Base-by-base conservation (phyloP, 306 rosid genomes). In the Corylus avellana region DNA sequence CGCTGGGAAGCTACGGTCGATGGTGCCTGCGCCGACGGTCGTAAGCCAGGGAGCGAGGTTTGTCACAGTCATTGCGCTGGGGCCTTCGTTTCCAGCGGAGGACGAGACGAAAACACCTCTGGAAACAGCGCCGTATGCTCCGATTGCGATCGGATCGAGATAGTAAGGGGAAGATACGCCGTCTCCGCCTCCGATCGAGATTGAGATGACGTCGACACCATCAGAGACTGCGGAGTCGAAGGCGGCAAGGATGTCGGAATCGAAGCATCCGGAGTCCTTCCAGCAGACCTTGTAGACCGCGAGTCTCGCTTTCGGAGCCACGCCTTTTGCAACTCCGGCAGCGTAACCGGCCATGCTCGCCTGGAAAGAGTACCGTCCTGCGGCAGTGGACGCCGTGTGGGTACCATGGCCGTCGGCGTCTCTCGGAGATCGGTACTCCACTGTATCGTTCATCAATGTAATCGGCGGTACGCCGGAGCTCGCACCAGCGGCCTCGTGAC, bases 391-490 rank as follows among this genome's bases (percentile, higher is more conserved):
- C 0, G 98, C 98, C 4, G 98, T 94, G 81, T 94, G 98, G 9
- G 97, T 92, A 7, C 98, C 98, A 48, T 94, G 98, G 2, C 98
- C 98, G 56, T 94, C 98, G 25, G 97, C 93, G 32, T 92, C 98
- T 54, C 98, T 86, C 14, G 98, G 97, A 0, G 98, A 94, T 20
- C 97, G 86, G 20, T 77, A 94, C 73, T 94, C 97, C 1, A 88
- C 73, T 0, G 98, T 92, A 32, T 89, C 93, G 77, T 94, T 94
- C 58, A 90, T 83, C 0, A 89, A 87, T 1, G 83, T 72, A 0
- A 89, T 47, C 17, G 90, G 93, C 5, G 66, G 66, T 6, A 59
- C 16, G 13, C 97, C 79, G 4, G 82, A 80, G 20, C 57, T 54
- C 8, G 85, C 71, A 4, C 87, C 91, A 0, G 72, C 18, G 12